A percentile compares a stretch with the other conserved stretches of the same genome.
These are phyloP conservation scores for Monilinia fructicola DNA, from an alignment of 2,329 filamentous ascomycete genomes.

Conservation along the genomic window DNA sequence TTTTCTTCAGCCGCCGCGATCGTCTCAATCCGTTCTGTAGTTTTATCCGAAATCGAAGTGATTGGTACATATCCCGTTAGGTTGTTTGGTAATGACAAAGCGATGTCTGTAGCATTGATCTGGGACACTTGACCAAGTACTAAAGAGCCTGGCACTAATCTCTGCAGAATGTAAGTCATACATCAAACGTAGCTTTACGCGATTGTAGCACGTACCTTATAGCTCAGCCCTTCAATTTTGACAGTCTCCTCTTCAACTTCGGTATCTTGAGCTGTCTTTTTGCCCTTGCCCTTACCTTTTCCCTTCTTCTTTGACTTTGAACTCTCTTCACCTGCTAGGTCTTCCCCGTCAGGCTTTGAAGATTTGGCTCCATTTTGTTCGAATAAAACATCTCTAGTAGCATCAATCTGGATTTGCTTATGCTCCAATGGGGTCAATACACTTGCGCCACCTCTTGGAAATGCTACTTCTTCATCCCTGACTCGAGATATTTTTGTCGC, in stretches of 20 bases:
- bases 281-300: conserved; percentile 56
- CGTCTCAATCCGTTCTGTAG: conserved; percentile 74
- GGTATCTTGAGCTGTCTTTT: conserved; percentile 52
- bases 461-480: conserved; percentile 82
- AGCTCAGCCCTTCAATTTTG: conserved; percentile 83
- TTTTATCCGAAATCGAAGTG: conserved; percentile 80
- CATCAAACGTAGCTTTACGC: background rate
- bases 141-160: conserved; percentile 78
- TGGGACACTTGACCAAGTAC: conserved; percentile 83
- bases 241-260: conserved; percentile 53
- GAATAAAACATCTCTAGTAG: conserved; percentile 86
- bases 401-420: conserved; percentile 93
- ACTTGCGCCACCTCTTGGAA: conserved; percentile 89
- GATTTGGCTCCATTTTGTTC: conserved; percentile 68
- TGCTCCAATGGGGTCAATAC: conserved; percentile 90
- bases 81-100: conserved; percentile 87
- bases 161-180: conserved; percentile 53
- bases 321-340: conserved; percentile 37
- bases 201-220: conserved; percentile 62
- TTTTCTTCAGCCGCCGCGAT: conserved; percentile 61
- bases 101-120: conserved; percentile 76
- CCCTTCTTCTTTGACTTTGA: conserved; percentile 42
- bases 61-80: conserved; percentile 85
- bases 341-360: conserved; percentile 42
- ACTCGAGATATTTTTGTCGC: conserved; percentile 45